A percentile compares a stretch with the other conserved stretches of the same genome.
These are phyloP conservation scores for Neurospora sublineolata DNA, from an alignment of 495 filamentous ascomycete species.

Conservation along the genomic window DNA sequence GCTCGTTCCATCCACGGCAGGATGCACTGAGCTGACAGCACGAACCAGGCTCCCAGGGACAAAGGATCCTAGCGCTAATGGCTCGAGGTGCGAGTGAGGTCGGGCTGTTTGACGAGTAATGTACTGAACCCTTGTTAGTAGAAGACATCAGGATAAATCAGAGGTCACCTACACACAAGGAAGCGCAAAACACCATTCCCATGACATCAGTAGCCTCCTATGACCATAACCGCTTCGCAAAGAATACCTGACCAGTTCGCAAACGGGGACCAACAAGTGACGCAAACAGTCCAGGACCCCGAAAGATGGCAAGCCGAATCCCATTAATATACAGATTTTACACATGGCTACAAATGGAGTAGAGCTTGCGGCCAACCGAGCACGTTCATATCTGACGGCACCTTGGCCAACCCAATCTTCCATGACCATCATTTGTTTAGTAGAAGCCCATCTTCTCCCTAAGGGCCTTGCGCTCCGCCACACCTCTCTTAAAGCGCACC, in stretches of 20 bases:
- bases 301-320: neutral
- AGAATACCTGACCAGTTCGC: neutral
- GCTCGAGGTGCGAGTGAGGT: neutral
- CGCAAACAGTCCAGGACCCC: neutral
- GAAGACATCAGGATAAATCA: neutral
- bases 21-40: neutral
- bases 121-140: neutral
- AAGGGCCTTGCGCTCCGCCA: conserved; percentile 36
- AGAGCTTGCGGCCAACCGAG: neutral
- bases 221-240: neutral
- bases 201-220: neutral
- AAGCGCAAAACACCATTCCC: neutral
- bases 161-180: neutral
- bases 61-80: neutral
- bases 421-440: conserved; percentile 3
- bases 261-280: neutral
- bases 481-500: conserved; percentile 49
- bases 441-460: conserved; percentile 25
- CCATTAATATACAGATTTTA: conserved; percentile 20
- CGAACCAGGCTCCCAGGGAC: neutral
- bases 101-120: neutral
- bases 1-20: neutral
- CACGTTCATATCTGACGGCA: neutral
- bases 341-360: conserved; percentile 3
- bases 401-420: neutral